Evolutionary conservation across 352 stramenopile genomes (phyloP), one percentile per base, ranked within the genome.

Genomic region (Pythium periplocum): DNA sequence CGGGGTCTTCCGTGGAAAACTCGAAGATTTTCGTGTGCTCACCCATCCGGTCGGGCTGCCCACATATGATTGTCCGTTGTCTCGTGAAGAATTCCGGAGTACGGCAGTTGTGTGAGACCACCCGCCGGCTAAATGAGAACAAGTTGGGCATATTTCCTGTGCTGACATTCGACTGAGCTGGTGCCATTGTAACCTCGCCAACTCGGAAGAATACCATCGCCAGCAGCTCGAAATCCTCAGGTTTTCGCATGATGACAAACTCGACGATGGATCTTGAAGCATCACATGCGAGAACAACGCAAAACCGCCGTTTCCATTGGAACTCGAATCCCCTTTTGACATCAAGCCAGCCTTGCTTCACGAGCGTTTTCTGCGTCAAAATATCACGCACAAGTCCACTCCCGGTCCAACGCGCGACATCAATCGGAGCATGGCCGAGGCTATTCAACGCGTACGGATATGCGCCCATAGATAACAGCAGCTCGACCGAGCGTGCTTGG

Each of bases 221-320:
- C 17, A 72, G 56, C 3, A 75, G 79, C 12, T 70, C 48, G 1
- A 68, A 35, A 54, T 77, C 62, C 39, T 59, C 56, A 7, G 71
- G 73, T 4, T 69, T 47, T 6, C 53, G 53, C 39, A 84, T 87
- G n/a, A 91, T 53, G 36, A 69, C 74, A 7, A 91, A 52, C 55
- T 91, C 80, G 0, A 26, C 17, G 17, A 26, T 26, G 17, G 17
- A 26, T 26, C 17, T 26, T 26, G 17, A 26, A 26, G 17, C 6
- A 70, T 69, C 2, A 70, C 53, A 12, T 67, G 60, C 68, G 6
- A 87, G 48, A 32, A 77, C 58, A 17, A 87, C 72, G 46, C 66
- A 79, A 71, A 74, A 90, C 34, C 80, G 74, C 3, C 64, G 73
- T 54, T 77, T 86, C 79, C 79, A 93, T 38, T 11, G 38, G 62